Percentiles rank a stretch among this genome's conserved stretches.
Conservation (phyloP, 1,139 yeast species). For the Entelexis sorbosivorans region DNA sequence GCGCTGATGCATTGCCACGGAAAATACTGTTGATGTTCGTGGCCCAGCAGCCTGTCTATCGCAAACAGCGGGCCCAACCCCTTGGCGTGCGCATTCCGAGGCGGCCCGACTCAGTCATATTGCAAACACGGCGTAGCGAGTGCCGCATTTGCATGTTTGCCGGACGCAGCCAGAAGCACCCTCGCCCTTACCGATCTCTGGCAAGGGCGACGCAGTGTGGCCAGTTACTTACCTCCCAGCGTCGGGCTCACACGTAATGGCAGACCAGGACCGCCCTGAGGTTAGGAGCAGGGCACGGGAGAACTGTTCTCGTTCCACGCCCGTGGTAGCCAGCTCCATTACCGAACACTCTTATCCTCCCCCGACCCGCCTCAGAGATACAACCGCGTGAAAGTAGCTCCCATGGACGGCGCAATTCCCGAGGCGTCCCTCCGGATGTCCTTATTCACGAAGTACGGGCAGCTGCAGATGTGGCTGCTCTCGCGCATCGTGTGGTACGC, state of each 20-base stretch:
- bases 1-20: no score
- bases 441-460: slow-evolving; percentile 21
- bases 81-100: no score
- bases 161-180: neutral
- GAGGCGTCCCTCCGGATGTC: slow-evolving; percentile 12
- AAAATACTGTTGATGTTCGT: no score
- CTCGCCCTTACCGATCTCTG: slow-evolving; percentile 1
- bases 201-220: slow-evolving; percentile 1
- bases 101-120: no score
- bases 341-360: neutral
- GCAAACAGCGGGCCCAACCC: no score
- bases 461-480: slow-evolving; percentile 23
- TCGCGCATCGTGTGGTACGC: slow-evolving; percentile 25
- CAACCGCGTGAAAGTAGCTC: neutral
- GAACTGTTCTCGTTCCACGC: neutral
- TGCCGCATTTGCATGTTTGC: no score
- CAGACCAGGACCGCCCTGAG: neutral
- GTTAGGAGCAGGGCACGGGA: neutral
- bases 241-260: neutral
- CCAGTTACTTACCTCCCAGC: neutral
- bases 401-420: neutral
- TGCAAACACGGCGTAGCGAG: no score
- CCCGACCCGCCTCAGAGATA: neutral
- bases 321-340: neutral
- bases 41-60: no score